These are phyloP conservation scores for Gossypium australe DNA, from an alignment of 345 rosid species.

Conservation along the genomic window DNA sequence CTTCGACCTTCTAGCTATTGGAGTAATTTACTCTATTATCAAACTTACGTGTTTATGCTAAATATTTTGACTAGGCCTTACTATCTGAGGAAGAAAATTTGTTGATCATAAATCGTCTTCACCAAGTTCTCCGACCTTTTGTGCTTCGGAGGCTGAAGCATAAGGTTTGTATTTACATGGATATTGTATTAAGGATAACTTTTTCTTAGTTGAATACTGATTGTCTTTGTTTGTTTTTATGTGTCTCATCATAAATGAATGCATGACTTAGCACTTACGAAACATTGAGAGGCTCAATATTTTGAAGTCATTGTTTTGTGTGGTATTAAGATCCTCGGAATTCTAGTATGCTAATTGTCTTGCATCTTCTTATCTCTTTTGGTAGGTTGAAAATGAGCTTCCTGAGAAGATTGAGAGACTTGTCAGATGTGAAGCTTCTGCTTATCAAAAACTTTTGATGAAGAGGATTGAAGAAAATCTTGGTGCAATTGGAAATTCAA, in stretches of 20 bases:
- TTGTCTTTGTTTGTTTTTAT: not conserved
- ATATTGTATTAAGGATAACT: constrained; percentile 6
- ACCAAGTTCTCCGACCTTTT: constrained; percentile 94
- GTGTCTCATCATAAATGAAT: not conserved
- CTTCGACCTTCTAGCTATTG: constrained; percentile 11
- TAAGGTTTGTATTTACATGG: constrained; percentile 47
- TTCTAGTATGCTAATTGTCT: not conserved
- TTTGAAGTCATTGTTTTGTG: not conserved
- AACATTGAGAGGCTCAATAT: not conserved
- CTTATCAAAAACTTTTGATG: constrained; percentile 90
- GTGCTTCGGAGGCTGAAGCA: constrained; percentile 90
- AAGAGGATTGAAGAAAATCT: constrained; percentile 91
- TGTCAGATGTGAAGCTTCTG: constrained; percentile 86
- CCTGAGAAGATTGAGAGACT: constrained; percentile 94
- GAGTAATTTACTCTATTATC: constrained; percentile 1
- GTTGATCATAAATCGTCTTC: constrained; percentile 86
- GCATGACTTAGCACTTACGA: not conserved
- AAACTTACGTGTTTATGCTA: constrained; percentile 6
- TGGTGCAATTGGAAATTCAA: constrained; percentile 74
- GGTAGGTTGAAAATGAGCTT: constrained; percentile 80
- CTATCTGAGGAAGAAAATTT: constrained; percentile 94
- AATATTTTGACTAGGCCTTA: constrained; percentile 48
- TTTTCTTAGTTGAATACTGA: not conserved
- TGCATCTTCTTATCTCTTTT: constrained; percentile 19
- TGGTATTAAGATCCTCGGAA: not conserved